Base-by-base conservation (phyloP, 495 filamentous ascomycete species). In the Trichoderma erinaceum region DNA sequence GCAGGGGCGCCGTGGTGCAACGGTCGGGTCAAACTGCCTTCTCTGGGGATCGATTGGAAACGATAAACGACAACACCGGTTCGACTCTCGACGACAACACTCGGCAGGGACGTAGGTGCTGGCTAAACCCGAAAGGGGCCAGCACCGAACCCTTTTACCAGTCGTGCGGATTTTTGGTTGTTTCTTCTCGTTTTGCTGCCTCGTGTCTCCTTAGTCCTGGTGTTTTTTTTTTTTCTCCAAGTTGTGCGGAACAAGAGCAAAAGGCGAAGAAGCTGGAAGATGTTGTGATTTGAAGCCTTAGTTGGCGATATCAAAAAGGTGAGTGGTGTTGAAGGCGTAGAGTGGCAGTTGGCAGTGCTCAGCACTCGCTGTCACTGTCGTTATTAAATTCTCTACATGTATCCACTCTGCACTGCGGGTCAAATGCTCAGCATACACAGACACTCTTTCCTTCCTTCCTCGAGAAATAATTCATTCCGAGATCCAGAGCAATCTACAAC, bases 301-400 rank as follows among this genome's bases (percentile, higher is more conserved):
- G 3, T 52, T 52, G n/a, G 48, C n/a, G n/a, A 52, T 52, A 52
- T 52, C 48, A 23, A n/a, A 23, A 52, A 4, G 48, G 48, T 25
- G n/a, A 23, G 48, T 52, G 48, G n/a, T 52, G 48, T 52, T 52
- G 48, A 52, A 18, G 21, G 48, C 48, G 48, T 52, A 52, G 48
- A 21, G n/a, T 23, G 18, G n/a, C n/a, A 23, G n/a, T 18, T 23
- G 10, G 48, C 21, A 52, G 48, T 11, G 48, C 21, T 12, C 44
- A 38, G 35, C 35, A 38, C 5, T 38, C 8, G 35, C 5, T 38
- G 35, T 7, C 35, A 38, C 35, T 38, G 35, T 5, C 35, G 5
- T 38, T 38, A 38, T 10, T 4, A 29, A 29, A 29, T 38, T 38
- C 35, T 5, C 5, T 10, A 38, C 35, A 38, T 38, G n/a, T n/a